A percentile compares a stretch with the other conserved stretches of the same genome.
These are phyloP conservation scores for Dictyostelium citrinum DNA, from an alignment of 78 protist genomes.

Conservation along the genomic window DNA sequence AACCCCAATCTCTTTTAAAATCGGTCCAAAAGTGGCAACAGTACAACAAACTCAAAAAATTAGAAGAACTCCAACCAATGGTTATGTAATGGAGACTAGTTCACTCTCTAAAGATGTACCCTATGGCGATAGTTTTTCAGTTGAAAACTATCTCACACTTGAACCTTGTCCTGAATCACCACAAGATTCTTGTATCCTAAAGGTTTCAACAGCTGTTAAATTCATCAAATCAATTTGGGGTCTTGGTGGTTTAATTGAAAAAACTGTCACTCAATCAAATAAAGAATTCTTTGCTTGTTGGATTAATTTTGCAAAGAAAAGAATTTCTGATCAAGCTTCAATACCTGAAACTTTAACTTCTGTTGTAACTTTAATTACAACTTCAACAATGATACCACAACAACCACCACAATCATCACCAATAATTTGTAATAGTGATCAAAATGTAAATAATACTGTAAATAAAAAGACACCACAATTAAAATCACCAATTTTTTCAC, in stretches of 20 bases:
- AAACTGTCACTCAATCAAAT: slow-evolving; percentile 61
- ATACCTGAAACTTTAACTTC: background rate
- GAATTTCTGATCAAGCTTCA: background rate
- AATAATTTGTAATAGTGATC: background rate
- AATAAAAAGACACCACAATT: background rate
- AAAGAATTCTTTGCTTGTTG: slow-evolving; percentile 66
- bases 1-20: slow-evolving; percentile 67
- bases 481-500: background rate
- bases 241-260: slow-evolving; percentile 33
- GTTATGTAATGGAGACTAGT: slow-evolving; percentile 67
- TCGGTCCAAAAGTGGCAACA: slow-evolving; percentile 59
- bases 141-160: slow-evolving; percentile 35
- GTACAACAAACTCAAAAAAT: slow-evolving; percentile 46
- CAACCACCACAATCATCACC: background rate
- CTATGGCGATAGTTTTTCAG: slow-evolving; percentile 59
- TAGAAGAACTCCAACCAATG: slow-evolving; percentile 48
- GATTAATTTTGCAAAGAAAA: slow-evolving; percentile 25
- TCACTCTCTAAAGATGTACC: slow-evolving; percentile 54
- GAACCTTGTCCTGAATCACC: slow-evolving; percentile 14
- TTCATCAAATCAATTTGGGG: slow-evolving; percentile 70
- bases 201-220: slow-evolving; percentile 52
- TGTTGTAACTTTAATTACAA: background rate
- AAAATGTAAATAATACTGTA: background rate
- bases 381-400: background rate
- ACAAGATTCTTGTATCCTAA: slow-evolving; percentile 2